Evolutionary conservation across 495 filamentous ascomycete genomes (phyloP).

Genomic region (Astrothelium subdiscretum): DNA sequence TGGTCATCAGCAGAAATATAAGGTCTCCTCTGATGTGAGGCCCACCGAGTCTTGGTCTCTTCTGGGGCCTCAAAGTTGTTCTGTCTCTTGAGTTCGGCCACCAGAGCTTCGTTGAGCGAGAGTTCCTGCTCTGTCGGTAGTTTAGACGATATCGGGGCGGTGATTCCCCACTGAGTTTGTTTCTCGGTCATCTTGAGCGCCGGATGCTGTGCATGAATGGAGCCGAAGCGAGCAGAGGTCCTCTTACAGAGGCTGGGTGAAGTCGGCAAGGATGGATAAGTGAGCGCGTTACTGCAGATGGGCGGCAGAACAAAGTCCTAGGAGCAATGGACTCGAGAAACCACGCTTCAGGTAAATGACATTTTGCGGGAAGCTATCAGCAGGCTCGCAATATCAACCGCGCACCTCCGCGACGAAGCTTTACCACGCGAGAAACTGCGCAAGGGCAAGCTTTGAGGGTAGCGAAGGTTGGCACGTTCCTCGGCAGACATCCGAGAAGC

Average conservation of each 20-base stretch:
- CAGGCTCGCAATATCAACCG: too few species aligned
- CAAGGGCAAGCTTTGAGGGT: too few species aligned
- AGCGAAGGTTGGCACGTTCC: too few species aligned
- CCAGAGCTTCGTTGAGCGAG: conserved; percentile 60
- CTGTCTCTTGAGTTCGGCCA: conserved; percentile 70
- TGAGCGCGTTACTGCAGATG: background rate
- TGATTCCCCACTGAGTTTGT: conserved; percentile 62
- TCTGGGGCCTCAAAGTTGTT: conserved; percentile 77
- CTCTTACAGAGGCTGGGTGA: background rate
- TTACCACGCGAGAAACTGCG: too few species aligned
- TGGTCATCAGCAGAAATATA: conserved; percentile 3
- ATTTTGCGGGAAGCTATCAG: too few species aligned
- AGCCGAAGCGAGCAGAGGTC: background rate
- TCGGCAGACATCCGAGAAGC: too few species aligned
- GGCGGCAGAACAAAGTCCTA: too few species aligned
- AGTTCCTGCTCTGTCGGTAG: conserved; percentile 67
- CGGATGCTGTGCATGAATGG: background rate
- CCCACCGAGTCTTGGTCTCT: conserved; percentile 70
- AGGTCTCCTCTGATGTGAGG: background rate
- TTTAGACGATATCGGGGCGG: conserved; percentile 65
- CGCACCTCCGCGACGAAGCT: too few species aligned
- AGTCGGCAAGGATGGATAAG: background rate
- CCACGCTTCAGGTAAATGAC: too few species aligned
- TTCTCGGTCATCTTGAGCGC: conserved; percentile 4
- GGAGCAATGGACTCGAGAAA: too few species aligned